Base-by-base conservation (phyloP, 768 basidiomycete species). In the Leccinum rimulosum region DNA sequence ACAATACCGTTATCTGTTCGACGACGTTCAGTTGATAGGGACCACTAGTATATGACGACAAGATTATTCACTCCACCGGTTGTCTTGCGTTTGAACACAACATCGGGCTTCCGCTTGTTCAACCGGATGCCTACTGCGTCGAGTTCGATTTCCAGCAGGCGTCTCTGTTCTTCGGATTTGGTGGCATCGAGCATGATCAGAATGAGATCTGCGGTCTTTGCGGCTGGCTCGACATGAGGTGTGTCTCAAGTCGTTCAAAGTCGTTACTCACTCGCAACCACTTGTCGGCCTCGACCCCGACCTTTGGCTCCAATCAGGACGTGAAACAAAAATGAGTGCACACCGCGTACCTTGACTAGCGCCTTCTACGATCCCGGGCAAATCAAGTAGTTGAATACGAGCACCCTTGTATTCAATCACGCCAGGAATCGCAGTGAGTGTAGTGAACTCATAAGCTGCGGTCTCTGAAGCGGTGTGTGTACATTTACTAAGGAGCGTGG, bases 71-170 rank as follows among this genome's bases (percentile, higher is more conserved):
- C 94, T 50, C 95, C 96, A 51, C 96, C 95, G 6, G 93, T 94
- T 4, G 91, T 88, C 70, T 89, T 93, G 65, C 84, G 87, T 76
- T 95, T 98, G 81, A 98, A 95, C 2, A 97, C 91, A 6, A 98
- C 87, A 70, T 99, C 97, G 1, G 97, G 97, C 68, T 84, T 89
- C 57, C 75, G 79, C 67, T 90, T 91, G 76, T 99, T 99, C 62
- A 99, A 74, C 50, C 97, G 83, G 62, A 99, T 98, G 3, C 97
- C 97, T 40, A 99, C 95, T 5, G 95, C 92, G 68, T 99, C 97
- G 17, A 99, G 78, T 74, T 99, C 97, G 38, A 91, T 82, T 73
- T 98, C 97, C 27, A 98, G 78, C 60, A 96, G 79, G 52, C 84
- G 78, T 56, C 88, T 86, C 68, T 99, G 97, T 73, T 98, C 93